Evolutionary conservation across 371 early-diverging fungal species (phyloP), one percentile per base, ranked within the genome.

Genomic region (Lichtheimia corymbifera): DNA sequence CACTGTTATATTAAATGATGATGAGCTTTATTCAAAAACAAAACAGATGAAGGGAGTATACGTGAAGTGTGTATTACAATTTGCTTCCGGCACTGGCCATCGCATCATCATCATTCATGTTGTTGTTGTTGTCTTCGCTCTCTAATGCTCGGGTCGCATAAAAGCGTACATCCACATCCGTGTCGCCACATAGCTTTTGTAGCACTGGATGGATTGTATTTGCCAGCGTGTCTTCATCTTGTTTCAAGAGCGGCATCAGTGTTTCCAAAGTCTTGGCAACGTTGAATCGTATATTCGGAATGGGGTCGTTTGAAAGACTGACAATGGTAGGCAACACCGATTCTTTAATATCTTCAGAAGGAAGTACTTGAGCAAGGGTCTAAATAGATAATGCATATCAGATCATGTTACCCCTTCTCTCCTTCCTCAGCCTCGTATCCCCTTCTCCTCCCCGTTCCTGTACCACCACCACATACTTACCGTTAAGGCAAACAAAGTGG

Each of bases 251-350:
- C 15, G 91, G 93, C 45, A 89, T 83, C 74, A 98, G 70, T 11
- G 83, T 80, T 70, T 93, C 94, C 72, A 96, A 82, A 55, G 93
- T 87, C 74, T 98, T 98, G 56, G 97, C 97, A 15, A 96, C 97
- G 68, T 97, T 98, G 85, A 98, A 98, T 43, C 99, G 94, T 67
- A 98, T 97, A 74, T 98, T 98, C 67, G 99, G 97, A 65, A 98
- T 96, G 15, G 96, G 94, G 69, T 98, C 99, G 45, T 84, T 81
- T 40, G 90, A 89, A 61, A 98, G 85, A 57, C 76, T 84, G 60
- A 84, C 84, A 52, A 97, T 85, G n/a, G 94, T 89, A 14, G 99
- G 98, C 63, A 98, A 65, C 63, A 97, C 88, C 63, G 83, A 80
- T 50, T 94, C 94, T 66, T 89, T 91, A 47, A 97, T 87, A 44